A percentile compares a stretch with the other conserved stretches of the same genome.
phyloP scores from a whole-genome alignment of 139 green algal genomes.

The Spirogloea muscicola region DNA sequence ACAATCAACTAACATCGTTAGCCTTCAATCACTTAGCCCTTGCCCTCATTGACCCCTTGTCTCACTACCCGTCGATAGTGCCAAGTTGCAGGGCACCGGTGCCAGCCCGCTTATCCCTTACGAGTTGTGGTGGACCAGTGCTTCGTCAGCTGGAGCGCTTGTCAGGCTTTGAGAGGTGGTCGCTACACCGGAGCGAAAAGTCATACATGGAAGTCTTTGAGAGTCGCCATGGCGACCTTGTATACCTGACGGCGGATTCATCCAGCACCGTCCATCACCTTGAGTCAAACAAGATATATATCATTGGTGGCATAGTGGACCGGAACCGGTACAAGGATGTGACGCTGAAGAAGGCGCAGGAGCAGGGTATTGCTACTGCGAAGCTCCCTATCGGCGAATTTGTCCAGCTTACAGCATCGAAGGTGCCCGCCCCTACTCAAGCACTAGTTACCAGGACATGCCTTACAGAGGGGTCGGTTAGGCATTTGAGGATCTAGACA shows the following conservation, averaged over 20 bases:
- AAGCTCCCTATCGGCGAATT: slow-evolving; percentile 34
- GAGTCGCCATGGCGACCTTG: slow-evolving; percentile 38
- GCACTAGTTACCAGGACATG: too few species aligned
- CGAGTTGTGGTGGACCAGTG: not conserved
- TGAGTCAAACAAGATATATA: slow-evolving; percentile 58
- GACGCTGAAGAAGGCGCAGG: slow-evolving; percentile 29
- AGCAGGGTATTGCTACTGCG: slow-evolving; percentile 36
- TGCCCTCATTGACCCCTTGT: too few species aligned
- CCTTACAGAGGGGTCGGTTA: too few species aligned
- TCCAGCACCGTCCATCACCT: slow-evolving; percentile 50
- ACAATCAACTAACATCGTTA: too few species aligned
- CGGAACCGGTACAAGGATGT: slow-evolving; percentile 35
- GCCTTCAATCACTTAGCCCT: too few species aligned
- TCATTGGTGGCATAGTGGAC: slow-evolving; percentile 75
- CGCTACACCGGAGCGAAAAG: not conserved
- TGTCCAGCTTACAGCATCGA: slow-evolving; percentile 24
- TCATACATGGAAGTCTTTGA: slow-evolving; percentile 38
- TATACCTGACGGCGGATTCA: slow-evolving; percentile 69
- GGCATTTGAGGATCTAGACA: too few species aligned
- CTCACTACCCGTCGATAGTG: too few species aligned
- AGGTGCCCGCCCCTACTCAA: slow-evolving; percentile 13
- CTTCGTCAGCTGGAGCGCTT: slow-evolving; percentile 13
- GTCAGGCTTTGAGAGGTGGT: slow-evolving; percentile 29
- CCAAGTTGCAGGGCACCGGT: too few species aligned
- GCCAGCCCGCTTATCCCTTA: slow-evolving; percentile 20